A percentile compares a stretch with the other conserved stretches of the same genome.
Evolutionary conservation across 2,329 filamentous ascomycete genomes (phyloP).

Genomic region (Escovopsis sp.): DNA sequence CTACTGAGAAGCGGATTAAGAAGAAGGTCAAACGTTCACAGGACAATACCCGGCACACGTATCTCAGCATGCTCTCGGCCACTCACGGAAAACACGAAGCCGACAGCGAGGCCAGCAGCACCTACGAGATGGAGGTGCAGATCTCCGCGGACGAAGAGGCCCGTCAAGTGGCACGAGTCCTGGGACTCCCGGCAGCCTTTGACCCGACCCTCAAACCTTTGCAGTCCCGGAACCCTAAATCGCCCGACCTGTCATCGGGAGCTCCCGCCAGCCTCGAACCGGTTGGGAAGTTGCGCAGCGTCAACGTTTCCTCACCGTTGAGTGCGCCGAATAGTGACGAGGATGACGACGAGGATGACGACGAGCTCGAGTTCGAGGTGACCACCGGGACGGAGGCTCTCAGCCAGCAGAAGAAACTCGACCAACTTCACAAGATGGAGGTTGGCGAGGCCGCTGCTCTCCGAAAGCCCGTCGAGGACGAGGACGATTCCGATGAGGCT

Average conservation of each 20-base stretch:
- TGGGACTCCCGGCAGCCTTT: conserved; percentile 47
- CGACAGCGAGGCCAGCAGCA: conserved; percentile 36
- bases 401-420: conserved; percentile 31
- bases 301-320: conserved; percentile 13
- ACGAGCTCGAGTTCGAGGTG: conserved; percentile 30
- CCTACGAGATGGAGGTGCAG: conserved; percentile 39
- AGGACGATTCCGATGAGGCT: conserved; percentile 23
- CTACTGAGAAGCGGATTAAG: conserved; percentile 74
- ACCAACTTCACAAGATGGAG: conserved; percentile 45
- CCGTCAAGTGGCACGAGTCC: conserved; percentile 46
- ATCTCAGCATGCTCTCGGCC: conserved; percentile 61
- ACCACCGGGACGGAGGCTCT: conserved; percentile 28
- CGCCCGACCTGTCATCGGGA: conserved; percentile 8
- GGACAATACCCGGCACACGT: conserved; percentile 62
- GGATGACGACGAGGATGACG: conserved; percentile 25
- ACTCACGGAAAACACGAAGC: conserved; percentile 42
- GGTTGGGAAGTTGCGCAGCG: conserved; percentile 9
- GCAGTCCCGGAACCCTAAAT: conserved; percentile 15
- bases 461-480: conserved; percentile 22
- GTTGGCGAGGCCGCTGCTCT: conserved; percentile 42
- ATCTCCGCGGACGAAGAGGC: conserved; percentile 48
- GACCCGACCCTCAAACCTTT: conserved; percentile 49
- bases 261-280: conserved; percentile 7
- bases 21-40: conserved; percentile 76
- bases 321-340: conserved; percentile 25